Base-by-base conservation (phyloP, 2,329 filamentous ascomycete genomes). In the Ceratocystis lukuohia region DNA sequence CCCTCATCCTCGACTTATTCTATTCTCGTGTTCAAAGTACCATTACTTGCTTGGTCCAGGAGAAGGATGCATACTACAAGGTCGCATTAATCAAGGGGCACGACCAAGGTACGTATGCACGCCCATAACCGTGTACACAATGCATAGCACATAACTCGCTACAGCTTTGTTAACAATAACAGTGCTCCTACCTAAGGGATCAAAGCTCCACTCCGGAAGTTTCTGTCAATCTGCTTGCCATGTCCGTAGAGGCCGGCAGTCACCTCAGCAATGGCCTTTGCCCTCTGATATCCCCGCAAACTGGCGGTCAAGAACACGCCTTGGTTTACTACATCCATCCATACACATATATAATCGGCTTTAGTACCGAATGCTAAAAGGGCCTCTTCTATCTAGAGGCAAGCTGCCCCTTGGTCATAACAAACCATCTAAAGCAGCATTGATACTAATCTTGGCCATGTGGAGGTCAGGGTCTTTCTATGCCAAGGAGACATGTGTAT, bases 41-140 rank as follows among this genome's bases (percentile, higher is more conserved):
- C 33, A 30, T 59, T 59, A 8, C 53, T 59, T 57, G 28, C 53
- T 57, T 59, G 53, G 53, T 33, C 33, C 53, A 59, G 53, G 53
- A 59, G 53, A 59, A 59, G 53, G 53, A 37, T 59, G 53, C 53
- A 59, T 30, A 30, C 28, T 59, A 10, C 28, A 37, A 17, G 28
- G 53, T 59, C 7, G 33, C 53, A 59, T 33, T 59, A 30, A 30
- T 25, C 53, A 59, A 59, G 53, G 53, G 53, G 53, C 28, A 59
- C 12, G n/a, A 57, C 25, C 28, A 59, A 59, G 53, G 53, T 59
- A 33, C 25, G n/a, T 57, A 57, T 28, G 22, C 53, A 57, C 25
- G 22, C 53, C 25, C 53, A 57, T 57, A 59, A 1, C 46, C n/a
- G 5, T 41, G 12, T 12, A 41, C 37, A 41, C 3, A 41, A 20